A percentile compares a stretch with the other conserved stretches of the same genome.
Conservation (phyloP, 2,329 filamentous ascomycete genomes). For the Ascomycota sp. region DNA sequence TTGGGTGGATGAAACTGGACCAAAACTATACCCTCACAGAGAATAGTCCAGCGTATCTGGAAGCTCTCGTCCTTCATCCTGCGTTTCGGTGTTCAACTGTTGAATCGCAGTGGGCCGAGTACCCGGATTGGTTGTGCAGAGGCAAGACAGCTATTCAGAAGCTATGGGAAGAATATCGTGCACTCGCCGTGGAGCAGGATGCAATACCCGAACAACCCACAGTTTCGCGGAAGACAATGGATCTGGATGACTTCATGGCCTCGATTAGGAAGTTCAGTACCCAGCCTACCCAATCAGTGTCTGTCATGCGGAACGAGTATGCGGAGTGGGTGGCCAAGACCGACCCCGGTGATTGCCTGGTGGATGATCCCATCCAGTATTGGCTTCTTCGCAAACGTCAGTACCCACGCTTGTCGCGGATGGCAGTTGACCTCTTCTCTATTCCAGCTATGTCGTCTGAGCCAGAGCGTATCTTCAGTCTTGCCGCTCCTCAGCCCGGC, state of each 20-base stretch:
- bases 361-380: too few relatives aligned
- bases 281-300: background rate
- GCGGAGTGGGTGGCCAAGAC: conserved; percentile 1
- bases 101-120: background rate
- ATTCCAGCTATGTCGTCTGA: too few relatives aligned
- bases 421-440: too few relatives aligned
- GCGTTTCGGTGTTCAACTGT: background rate
- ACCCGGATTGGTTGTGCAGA: background rate
- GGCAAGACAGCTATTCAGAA: background rate
- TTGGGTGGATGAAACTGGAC: too few relatives aligned
- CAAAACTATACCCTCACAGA: background rate
- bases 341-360: conserved; percentile 2
- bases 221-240: background rate
- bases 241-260: background rate
- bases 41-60: background rate
- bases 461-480: too few relatives aligned
- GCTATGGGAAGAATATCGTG: background rate
- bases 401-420: too few relatives aligned
- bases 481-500: too few relatives aligned
- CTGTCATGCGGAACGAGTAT: conserved; percentile 1
- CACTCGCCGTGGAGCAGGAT: background rate
- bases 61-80: background rate
- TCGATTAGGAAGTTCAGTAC: background rate
- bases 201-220: background rate
- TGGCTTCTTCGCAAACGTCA: too few relatives aligned